Percentiles rank a stretch among this genome's conserved stretches.
phyloP scores from a whole-genome alignment of 345 rosid species.

The Schrenkiella parvula region DNA sequence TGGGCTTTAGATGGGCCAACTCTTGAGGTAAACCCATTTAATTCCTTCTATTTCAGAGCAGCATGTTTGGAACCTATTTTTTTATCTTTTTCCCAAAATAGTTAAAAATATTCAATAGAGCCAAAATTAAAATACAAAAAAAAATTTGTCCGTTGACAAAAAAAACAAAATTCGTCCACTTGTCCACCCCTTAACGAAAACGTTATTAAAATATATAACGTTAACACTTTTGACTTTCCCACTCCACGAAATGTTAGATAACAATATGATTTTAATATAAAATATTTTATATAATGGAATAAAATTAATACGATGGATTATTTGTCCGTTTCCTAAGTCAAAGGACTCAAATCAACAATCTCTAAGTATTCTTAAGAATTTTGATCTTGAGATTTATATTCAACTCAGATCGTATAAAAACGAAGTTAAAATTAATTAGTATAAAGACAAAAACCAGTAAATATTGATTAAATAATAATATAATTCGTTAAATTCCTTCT shows the following conservation, averaged over 20 bases:
- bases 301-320: not conserved
- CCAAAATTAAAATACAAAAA: not conserved
- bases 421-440: not conserved
- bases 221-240: conserved; percentile 1
- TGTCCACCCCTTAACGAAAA: not conserved
- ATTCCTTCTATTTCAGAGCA: not conserved
- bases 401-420: not conserved
- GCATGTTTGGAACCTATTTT: no score
- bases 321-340: not conserved
- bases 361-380: not conserved
- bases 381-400: not conserved
- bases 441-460: not conserved
- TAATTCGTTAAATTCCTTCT: not conserved
- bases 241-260: not conserved
- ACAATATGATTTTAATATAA: not conserved
- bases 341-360: not conserved
- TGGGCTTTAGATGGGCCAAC: not conserved
- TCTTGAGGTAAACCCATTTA: not conserved
- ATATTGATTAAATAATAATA: not conserved
- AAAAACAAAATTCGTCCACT: not conserved
- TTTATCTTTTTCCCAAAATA: no score
- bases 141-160: no score
- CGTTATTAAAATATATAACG: not conserved
- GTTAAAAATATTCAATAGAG: not conserved
- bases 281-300: not conserved